A percentile compares a stretch with the other conserved stretches of the same genome.
These are phyloP conservation scores for Rhodamnia argentea DNA, from an alignment of 345 rosid genomes.

Conservation along the genomic window DNA sequence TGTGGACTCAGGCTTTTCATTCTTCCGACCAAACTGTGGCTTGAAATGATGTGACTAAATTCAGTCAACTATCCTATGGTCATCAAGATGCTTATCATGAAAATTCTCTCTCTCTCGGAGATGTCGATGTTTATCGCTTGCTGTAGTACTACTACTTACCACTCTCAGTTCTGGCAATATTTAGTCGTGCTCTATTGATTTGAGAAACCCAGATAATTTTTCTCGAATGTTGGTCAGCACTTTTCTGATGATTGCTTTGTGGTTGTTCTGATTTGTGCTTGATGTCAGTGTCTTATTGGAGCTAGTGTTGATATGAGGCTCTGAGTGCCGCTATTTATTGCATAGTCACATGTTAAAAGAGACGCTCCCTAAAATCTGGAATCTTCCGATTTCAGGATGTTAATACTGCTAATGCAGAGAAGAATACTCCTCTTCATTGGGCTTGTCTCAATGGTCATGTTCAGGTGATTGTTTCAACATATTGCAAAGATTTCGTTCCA, in stretches of 20 bases:
- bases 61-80: not conserved
- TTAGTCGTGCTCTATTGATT: not conserved
- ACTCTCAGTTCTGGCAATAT: not conserved
- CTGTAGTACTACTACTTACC: not conserved
- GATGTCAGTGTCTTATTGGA: not conserved
- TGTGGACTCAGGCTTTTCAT: not conserved
- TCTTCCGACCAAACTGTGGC: not conserved
- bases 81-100: not conserved
- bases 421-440: slow-evolving; percentile 85
- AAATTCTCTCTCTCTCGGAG: not conserved
- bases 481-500: not conserved
- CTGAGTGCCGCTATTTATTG: not conserved
- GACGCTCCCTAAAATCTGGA: not conserved
- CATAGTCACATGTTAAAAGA: not conserved
- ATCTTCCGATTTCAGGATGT: slow-evolving; percentile 3
- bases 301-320: not conserved
- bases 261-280: not conserved
- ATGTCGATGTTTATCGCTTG: not conserved
- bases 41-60: not conserved
- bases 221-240: not conserved
- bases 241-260: not conserved
- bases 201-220: not conserved
- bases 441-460: slow-evolving; percentile 82
- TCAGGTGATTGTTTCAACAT: slow-evolving; percentile 38
- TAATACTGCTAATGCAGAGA: slow-evolving; percentile 61